These are phyloP conservation scores for Penicillium macrosclerotiorum DNA, from an alignment of 495 filamentous ascomycete genomes.

Conservation along the genomic window DNA sequence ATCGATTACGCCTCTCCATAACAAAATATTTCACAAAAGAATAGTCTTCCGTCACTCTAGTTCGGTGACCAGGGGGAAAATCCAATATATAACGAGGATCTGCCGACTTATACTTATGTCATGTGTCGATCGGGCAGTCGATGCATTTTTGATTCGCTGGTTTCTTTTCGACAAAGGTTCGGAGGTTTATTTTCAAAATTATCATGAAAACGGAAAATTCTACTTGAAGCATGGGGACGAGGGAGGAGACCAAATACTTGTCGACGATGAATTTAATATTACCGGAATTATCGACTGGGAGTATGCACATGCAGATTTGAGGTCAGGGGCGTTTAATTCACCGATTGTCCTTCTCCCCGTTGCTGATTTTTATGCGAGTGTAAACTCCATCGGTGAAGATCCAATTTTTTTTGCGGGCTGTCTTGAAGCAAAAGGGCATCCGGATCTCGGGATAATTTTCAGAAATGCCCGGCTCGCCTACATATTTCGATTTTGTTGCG, in stretches of 20 bases:
- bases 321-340: slow-evolving; percentile 37
- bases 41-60: no score
- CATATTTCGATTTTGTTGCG: slow-evolving; percentile 37
- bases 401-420: slow-evolving; percentile 30
- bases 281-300: slow-evolving; percentile 48
- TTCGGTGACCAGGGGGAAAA: no score
- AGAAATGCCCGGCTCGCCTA: slow-evolving; percentile 34
- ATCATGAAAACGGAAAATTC: slow-evolving; percentile 29
- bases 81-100: no score
- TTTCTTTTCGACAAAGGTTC: slow-evolving; percentile 34
- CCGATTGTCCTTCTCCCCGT: slow-evolving; percentile 43
- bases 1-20: neutral
- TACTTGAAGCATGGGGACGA: slow-evolving; percentile 46
- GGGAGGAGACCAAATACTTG: slow-evolving; percentile 46
- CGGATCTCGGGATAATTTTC: slow-evolving; percentile 28
- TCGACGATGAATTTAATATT: slow-evolving; percentile 43
- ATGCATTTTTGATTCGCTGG: slow-evolving; percentile 37
- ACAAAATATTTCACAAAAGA: neutral
- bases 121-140: slow-evolving; percentile 19
- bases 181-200: slow-evolving; percentile 4
- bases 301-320: slow-evolving; percentile 33
- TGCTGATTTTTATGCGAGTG: slow-evolving; percentile 37
- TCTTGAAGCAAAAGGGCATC: slow-evolving; percentile 30
- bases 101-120: no score
- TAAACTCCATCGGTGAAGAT: slow-evolving; percentile 32